Conservation (phyloP, 2,329 filamentous ascomycete species). For the Arthroderma sp. region DNA sequence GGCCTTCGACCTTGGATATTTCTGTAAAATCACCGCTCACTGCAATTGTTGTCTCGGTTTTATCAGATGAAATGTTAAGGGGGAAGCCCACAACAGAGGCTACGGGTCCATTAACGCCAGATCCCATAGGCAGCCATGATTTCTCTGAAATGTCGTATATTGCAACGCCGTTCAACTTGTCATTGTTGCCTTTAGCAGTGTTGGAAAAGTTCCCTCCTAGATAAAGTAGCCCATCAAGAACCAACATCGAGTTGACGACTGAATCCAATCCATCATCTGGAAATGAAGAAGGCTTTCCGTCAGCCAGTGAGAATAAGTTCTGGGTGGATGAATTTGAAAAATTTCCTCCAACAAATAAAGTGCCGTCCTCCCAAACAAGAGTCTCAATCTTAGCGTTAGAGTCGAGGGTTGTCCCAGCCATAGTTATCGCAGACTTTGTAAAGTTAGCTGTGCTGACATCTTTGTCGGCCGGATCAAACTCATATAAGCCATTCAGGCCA, state of each 20-base stretch:
- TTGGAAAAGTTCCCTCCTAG: constrained; percentile 76
- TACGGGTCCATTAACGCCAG: constrained; percentile 72
- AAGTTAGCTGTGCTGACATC: constrained; percentile 48
- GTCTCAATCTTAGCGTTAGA: constrained; percentile 54
- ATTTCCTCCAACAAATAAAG: constrained; percentile 68
- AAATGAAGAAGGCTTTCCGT: constrained; percentile 48
- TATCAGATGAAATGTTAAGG: constrained; percentile 60
- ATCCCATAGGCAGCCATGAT: constrained; percentile 66
- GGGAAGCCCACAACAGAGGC: constrained; percentile 59
- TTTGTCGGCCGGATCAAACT: constrained; percentile 59
- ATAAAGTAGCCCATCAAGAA: constrained; percentile 55
- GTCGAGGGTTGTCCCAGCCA: constrained; percentile 57
- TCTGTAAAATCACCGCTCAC: constrained; percentile 68
- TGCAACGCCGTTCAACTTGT: constrained; percentile 63
- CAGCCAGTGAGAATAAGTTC: constrained; percentile 65
- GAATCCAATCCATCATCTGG: constrained; percentile 66
- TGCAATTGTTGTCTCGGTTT: constrained; percentile 59
- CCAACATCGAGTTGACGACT: constrained; percentile 57
- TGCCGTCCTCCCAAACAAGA: constrained; percentile 51
- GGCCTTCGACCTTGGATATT: constrained; percentile 44
- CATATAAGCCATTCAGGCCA: constrained; percentile 78
- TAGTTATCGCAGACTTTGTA: constrained; percentile 59
- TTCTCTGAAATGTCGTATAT: constrained; percentile 57
- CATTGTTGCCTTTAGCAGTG: constrained; percentile 47
- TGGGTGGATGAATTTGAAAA: constrained; percentile 56